phyloP scores from a whole-genome alignment of 2,329 filamentous ascomycete genomes.

The Pleurostoma richardsiae region DNA sequence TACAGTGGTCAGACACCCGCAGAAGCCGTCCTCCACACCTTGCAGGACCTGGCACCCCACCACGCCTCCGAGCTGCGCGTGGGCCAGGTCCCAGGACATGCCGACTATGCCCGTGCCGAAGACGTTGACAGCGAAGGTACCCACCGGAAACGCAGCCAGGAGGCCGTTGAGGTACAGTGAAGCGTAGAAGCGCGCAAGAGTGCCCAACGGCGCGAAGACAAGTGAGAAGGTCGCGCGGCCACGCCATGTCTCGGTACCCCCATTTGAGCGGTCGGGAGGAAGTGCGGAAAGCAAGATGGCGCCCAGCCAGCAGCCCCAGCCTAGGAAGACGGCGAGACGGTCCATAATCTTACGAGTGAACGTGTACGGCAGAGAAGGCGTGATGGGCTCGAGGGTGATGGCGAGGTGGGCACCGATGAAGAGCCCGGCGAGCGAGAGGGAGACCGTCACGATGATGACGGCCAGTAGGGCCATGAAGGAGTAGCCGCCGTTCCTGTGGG shows the following conservation, averaged over 20 bases:
- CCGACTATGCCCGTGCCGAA: conserved; percentile 70
- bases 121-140: conserved; percentile 81
- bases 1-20: conserved; percentile 61
- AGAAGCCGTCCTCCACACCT: conserved; percentile 64
- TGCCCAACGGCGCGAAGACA: conserved; percentile 78
- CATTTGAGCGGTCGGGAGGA: conserved; percentile 53
- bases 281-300: conserved; percentile 67
- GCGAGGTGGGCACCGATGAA: conserved; percentile 73
- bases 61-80: conserved; percentile 48
- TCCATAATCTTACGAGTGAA: conserved; percentile 60
- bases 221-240: conserved; percentile 70
- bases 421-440: conserved; percentile 65
- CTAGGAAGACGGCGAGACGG: conserved; percentile 57
- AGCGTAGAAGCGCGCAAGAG: conserved; percentile 68
- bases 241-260: conserved; percentile 60
- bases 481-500: conserved; percentile 64
- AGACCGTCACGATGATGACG: conserved; percentile 67
- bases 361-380: conserved; percentile 54
- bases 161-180: conserved; percentile 67
- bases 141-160: conserved; percentile 67
- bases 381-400: conserved; percentile 49
- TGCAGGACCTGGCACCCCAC: conserved; percentile 59
- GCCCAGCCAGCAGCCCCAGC: conserved; percentile 71
- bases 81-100: conserved; percentile 75
- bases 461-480: conserved; percentile 78